Base-by-base conservation (phyloP, 805 yeast genomes). In the Candida ovalis region DNA sequence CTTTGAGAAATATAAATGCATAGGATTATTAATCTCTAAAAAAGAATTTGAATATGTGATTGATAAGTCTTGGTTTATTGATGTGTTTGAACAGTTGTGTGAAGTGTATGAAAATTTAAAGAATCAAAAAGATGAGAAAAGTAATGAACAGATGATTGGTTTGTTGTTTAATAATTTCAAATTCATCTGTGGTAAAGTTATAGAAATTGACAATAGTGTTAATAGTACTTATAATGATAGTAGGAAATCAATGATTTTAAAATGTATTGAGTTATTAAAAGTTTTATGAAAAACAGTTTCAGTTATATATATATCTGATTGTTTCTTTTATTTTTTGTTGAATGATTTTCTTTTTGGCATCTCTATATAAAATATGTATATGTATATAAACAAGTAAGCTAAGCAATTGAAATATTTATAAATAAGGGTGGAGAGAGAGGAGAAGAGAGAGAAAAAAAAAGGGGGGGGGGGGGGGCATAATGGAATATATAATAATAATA, bases 131-230 rank as follows among this genome's bases (percentile, higher is more conserved):
- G 6, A 17, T 23, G 28, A 13, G 4, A 30, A 24, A 38, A 42
- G 40, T 25, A 21, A 27, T 15, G 18, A 13, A 15, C 41, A 37
- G 12, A 17, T 24, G 10, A 46, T 51, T 19, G 25, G 27, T 1
- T 47, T 50, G 22, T 38, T 57, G 9, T 45, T 44, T 21, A 59
- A 57, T 47, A 58, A 57, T 33, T 48, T 51, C 48, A 50, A 48
- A 22, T 57, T 44, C 25, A 44, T 58, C 5, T 48, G 56, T 42
- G 60, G 51, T n/a, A 47, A 42, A 27, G 45, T 49, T 9, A 28
- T 48, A 6, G 47, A 49, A 25, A 40, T 23, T 33, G 46, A 49
- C 27, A 21, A 38, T 7, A 44, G 44, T 32, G 35, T 28, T n/a
- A n/a, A n/a, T n/a, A n/a, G n/a, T n/a, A n/a, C n/a, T n/a, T n/a